Conservation (phyloP, 805 yeast species). For the Zygosaccharomyces bailii region DNA sequence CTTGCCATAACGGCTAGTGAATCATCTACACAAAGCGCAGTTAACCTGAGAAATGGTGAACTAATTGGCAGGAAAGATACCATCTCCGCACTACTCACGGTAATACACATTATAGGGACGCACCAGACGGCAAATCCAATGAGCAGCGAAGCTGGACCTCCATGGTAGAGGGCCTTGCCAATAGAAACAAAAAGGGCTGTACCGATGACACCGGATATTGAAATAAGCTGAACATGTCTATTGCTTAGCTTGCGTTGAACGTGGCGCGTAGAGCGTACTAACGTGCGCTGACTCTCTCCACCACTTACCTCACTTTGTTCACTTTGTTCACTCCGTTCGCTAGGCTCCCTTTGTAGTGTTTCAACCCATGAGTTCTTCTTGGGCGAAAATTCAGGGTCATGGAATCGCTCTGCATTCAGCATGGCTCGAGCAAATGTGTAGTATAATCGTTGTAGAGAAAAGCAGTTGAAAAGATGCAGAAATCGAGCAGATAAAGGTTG, state of each 20-base stretch:
- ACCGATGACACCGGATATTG: constrained; percentile 81
- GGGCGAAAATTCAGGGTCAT: neutral
- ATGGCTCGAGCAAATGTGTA: neutral
- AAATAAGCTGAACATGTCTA: constrained; percentile 74
- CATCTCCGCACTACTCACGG: constrained; percentile 74
- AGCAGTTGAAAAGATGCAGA: neutral
- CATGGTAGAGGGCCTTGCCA: constrained; percentile 58
- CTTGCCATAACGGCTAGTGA: constrained; percentile 74
- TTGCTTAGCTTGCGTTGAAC: constrained; percentile 47
- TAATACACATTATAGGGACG: constrained; percentile 60
- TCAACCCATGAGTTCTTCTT: constrained; percentile 3
- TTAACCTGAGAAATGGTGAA: constrained; percentile 72
- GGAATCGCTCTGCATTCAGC: neutral
- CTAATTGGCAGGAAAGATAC: constrained; percentile 71
- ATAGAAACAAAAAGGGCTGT: constrained; percentile 75
- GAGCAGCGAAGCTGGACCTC: constrained; percentile 69
- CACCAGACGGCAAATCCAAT: constrained; percentile 67
- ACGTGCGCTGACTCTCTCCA: constrained; percentile 13
- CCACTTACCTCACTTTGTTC: constrained; percentile 2
- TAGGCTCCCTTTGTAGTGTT: neutral
- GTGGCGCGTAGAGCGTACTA: constrained; percentile 6
- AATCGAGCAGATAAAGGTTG: neutral
- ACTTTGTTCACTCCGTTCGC: constrained; percentile 3
- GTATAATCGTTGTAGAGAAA: neutral
- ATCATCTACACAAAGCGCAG: constrained; percentile 72